phyloP scores from a whole-genome alignment of 176 grass and related monocot genomes.

The Carex scoparia region DNA sequence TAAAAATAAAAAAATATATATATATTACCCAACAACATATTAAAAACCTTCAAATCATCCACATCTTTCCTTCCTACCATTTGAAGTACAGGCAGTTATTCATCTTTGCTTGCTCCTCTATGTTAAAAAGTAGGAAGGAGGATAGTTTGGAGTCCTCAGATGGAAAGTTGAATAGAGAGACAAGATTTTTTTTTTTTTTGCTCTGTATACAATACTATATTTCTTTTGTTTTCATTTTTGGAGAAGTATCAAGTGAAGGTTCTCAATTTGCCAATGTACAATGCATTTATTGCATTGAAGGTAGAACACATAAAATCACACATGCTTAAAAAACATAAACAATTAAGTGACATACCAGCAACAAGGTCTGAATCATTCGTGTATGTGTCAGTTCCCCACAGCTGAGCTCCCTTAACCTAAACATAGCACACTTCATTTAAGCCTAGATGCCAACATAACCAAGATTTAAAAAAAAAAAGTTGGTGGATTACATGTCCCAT shows the following conservation, averaged over 20 bases:
- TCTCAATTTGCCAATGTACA: not conserved
- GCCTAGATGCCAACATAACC: not conserved
- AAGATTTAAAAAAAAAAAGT: constrained; percentile 5
- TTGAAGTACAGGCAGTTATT: not conserved
- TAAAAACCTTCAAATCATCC: not conserved
- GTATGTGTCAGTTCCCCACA: constrained; percentile 95
- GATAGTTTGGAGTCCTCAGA: not conserved
- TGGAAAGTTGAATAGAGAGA: not conserved
- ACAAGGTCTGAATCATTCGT: constrained; percentile 97
- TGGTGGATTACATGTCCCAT: not conserved
- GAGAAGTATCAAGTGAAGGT: not conserved
- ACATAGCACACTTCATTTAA: constrained; percentile 23
- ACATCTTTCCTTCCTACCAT: not conserved
- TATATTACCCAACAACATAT: constrained; percentile 11
- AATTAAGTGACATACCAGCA: constrained; percentile 43
- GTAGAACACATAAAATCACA: not conserved
- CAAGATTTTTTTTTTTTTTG: not conserved
- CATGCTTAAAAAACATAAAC: not conserved
- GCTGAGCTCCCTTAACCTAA: constrained; percentile 95
- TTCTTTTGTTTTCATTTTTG: constrained; percentile 3
- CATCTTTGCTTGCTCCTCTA: constrained; percentile 19
- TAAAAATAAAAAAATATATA: not conserved
- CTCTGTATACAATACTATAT: not conserved
- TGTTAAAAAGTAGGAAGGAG: constrained; percentile 10
- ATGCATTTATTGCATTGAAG: not conserved